phyloP scores from a whole-genome alignment of 192 early-diverging fungal genomes.

The Mortierella antarctica region DNA sequence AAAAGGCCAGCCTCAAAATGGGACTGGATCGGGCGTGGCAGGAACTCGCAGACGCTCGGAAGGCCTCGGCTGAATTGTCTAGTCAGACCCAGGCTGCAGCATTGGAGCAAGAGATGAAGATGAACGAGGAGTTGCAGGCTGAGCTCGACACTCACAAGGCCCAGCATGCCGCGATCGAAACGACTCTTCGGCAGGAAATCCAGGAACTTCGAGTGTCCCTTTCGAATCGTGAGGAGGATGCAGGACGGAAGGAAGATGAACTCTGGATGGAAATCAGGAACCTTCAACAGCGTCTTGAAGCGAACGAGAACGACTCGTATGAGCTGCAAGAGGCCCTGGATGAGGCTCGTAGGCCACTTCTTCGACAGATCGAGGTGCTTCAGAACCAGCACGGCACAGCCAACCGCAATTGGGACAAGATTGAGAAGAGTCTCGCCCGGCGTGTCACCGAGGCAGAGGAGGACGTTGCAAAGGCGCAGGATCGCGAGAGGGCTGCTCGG shows the following conservation, averaged over 20 bases:
- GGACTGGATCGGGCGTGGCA: constrained; percentile 40
- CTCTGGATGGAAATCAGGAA: constrained; percentile 50
- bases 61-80: constrained; percentile 33
- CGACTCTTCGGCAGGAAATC: constrained; percentile 43
- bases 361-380: constrained; percentile 58
- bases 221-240: constrained; percentile 53
- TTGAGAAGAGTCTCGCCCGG: constrained; percentile 47
- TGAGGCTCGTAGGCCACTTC: constrained; percentile 56
- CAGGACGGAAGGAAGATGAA: constrained; percentile 57
- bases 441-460: constrained; percentile 42
- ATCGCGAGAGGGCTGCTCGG: constrained; percentile 16
- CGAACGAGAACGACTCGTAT: constrained; percentile 51
- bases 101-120: constrained; percentile 57
- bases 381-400: constrained; percentile 55
- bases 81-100: constrained; percentile 54
- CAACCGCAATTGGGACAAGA: constrained; percentile 57
- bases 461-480: constrained; percentile 27
- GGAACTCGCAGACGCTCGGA: constrained; percentile 38
- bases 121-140: constrained; percentile 55
- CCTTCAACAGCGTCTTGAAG: constrained; percentile 56
- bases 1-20: constrained; percentile 27
- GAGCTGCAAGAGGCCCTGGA: constrained; percentile 52
- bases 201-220: constrained; percentile 59
- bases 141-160: constrained; percentile 45
- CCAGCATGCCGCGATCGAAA: constrained; percentile 35